Conservation (phyloP, 2,329 filamentous ascomycete genomes). For the Thelonectria rubi region DNA sequence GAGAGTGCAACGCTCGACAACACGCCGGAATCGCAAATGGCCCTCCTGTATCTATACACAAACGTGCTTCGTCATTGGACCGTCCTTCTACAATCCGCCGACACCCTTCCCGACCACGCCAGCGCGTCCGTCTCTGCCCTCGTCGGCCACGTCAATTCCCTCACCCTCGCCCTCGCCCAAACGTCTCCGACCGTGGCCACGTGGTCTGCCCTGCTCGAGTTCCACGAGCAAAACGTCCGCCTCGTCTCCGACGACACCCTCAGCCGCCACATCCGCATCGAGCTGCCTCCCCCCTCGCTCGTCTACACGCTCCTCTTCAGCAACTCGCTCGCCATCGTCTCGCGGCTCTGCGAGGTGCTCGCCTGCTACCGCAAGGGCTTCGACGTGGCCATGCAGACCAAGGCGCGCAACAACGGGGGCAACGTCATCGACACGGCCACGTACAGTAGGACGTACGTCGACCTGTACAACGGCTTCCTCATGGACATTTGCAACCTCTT, state of each 20-base stretch:
- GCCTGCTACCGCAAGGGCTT: constrained; percentile 79
- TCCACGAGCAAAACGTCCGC: constrained; percentile 70
- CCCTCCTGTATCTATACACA: constrained; percentile 74
- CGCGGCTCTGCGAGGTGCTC: constrained; percentile 74
- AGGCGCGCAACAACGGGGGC: constrained; percentile 41
- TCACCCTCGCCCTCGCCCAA: constrained; percentile 70
- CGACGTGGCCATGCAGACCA: constrained; percentile 67
- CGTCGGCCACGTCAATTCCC: constrained; percentile 60
- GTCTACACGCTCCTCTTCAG: constrained; percentile 78
- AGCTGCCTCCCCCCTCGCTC: constrained; percentile 72
- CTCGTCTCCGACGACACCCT: constrained; percentile 62
- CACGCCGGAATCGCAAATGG: constrained; percentile 61
- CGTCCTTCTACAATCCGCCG: constrained; percentile 53
- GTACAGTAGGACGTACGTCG: constrained; percentile 69
- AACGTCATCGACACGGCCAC: constrained; percentile 47
- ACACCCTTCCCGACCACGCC: constrained; percentile 48
- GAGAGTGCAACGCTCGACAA: constrained; percentile 62
- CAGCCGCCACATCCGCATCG: constrained; percentile 68
- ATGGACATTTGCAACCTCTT: constrained; percentile 89
- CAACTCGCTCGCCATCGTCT: constrained; percentile 68
- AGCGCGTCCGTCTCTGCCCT: constrained; percentile 53
- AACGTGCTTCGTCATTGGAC: constrained; percentile 70
- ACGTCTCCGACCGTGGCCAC: constrained; percentile 54
- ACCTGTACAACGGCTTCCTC: constrained; percentile 81
- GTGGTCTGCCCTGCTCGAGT: constrained; percentile 70